Evolutionary conservation across 805 yeast species (phyloP), one percentile per base, ranked within the genome.

Genomic region (Myxozyma vanderwaltii): DNA sequence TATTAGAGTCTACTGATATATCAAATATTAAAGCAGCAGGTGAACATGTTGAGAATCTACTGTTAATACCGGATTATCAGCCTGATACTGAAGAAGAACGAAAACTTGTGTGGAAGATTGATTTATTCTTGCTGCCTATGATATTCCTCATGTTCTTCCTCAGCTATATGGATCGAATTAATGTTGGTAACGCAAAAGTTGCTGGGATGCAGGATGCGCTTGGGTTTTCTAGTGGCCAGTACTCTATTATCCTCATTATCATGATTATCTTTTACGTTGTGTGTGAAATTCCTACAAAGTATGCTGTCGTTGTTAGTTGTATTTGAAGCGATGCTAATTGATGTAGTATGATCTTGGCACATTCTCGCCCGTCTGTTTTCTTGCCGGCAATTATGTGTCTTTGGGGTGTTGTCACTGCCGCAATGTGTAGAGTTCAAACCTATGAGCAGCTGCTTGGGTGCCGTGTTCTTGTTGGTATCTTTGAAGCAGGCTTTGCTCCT

Each of bases 341-440:
- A 5, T 21, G 2, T 26, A 54, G 58, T 19, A 54, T 54, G 58
- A 48, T 54, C 12, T 40, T 54, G 26, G 17, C 54, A 7, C 47
- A 40, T 33, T 24, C 58, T 27, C 51, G 62, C 38, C 56, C 47
- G 12, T 47, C 29, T 74, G 75, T 13, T 56, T 70, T 6, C 39
- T 71, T 74, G 4, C 65, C 75, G 21, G 68, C 72, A 6, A 68
- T 69, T 26, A 72, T 72, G 51, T 73, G 71, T n/a, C 56, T 65
- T 23, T 73, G 75, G 91, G 81, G 89, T 1, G 72, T 85, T 55
- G 78, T 86, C 57, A 86, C 91, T 1, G 76, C 85, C 41, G 78
- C 79, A 13, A 75, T 82, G 46, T 83, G 78, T 66, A 77, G 76
- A 64, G 82, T 77, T 17, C 63, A 65, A 54, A 64, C 67, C 46